phyloP scores from a whole-genome alignment of 768 basidiomycete genomes.

The Rhodotorula sphaerocarpa region DNA sequence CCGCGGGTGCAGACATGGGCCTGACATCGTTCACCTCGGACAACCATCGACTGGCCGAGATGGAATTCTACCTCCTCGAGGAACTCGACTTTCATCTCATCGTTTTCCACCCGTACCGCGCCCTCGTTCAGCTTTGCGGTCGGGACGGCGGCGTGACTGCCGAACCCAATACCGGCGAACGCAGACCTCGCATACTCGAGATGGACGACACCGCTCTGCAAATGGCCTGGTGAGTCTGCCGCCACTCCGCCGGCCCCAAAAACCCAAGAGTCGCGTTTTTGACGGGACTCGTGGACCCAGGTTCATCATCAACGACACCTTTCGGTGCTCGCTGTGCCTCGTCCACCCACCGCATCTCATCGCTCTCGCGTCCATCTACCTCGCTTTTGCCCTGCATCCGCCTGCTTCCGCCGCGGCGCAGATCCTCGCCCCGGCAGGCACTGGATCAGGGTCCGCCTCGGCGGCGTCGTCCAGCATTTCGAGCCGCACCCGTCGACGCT shows the following conservation, averaged over 20 bases:
- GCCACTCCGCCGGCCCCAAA: neutral
- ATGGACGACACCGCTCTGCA: conserved; percentile 70
- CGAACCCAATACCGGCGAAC: conserved; percentile 47
- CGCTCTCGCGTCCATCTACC: conserved; percentile 82
- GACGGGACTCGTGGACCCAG: conserved; percentile 48
- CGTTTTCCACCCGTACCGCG: conserved; percentile 91
- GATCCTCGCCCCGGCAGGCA: conserved; percentile 15
- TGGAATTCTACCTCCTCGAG: conserved; percentile 94
- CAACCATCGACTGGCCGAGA: conserved; percentile 77
- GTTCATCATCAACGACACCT: conserved; percentile 95
- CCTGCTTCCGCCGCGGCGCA: conserved; percentile 34
- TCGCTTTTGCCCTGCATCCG: conserved; percentile 68
- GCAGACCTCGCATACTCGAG: conserved; percentile 61
- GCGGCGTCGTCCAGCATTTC: conserved; percentile 5
- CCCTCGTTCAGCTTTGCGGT: conserved; percentile 54
- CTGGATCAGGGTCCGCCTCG: too few species aligned
- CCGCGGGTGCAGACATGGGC: conserved; percentile 52
- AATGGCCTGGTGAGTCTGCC: conserved; percentile 67
- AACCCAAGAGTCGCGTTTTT: neutral
- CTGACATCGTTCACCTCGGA: conserved; percentile 74
- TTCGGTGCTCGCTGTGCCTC: conserved; percentile 85
- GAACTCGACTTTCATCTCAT: conserved; percentile 91
- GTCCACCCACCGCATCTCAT: conserved; percentile 90
- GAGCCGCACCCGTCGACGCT: neutral
- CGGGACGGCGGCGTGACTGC: conserved; percentile 32